These are phyloP conservation scores for Ceratocystis huliohia DNA, from an alignment of 2,329 filamentous ascomycete genomes.

Conservation along the genomic window DNA sequence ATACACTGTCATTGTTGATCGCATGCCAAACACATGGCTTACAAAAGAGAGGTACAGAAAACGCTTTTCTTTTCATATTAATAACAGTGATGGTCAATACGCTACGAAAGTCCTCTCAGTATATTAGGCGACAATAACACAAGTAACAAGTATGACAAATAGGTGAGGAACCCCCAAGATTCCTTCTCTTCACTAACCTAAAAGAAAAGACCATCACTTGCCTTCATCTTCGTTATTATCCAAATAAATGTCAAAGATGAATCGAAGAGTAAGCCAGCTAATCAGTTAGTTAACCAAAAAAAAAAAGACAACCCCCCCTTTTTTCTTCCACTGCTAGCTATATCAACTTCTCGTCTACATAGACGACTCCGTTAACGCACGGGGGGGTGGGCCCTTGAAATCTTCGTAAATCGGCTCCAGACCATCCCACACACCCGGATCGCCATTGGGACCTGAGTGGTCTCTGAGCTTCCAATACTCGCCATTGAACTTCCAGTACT, in stretches of 20 bases:
- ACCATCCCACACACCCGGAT: conserved; percentile 49
- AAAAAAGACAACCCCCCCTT: not conserved
- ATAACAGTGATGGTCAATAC: too few species aligned
- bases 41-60: too few species aligned
- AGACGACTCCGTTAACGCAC: conserved; percentile 17
- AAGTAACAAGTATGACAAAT: not conserved
- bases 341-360: conserved; percentile 6
- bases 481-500: conserved; percentile 80
- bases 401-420: conserved; percentile 61
- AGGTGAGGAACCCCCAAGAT: not conserved
- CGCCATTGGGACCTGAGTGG: conserved; percentile 47
- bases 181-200: not conserved
- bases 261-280: not conserved
- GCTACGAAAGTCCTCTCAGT: not conserved
- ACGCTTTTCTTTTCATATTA: too few species aligned
- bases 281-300: not conserved
- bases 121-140: not conserved
- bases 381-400: conserved; percentile 15
- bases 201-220: not conserved
- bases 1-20: too few species aligned
- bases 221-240: not conserved
- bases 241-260: not conserved
- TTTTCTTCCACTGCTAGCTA: not conserved
- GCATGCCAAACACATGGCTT: too few species aligned
- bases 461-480: conserved; percentile 74